Conservation (phyloP, 2,329 filamentous ascomycete species). For the Rhexocercosporidium sp. region DNA sequence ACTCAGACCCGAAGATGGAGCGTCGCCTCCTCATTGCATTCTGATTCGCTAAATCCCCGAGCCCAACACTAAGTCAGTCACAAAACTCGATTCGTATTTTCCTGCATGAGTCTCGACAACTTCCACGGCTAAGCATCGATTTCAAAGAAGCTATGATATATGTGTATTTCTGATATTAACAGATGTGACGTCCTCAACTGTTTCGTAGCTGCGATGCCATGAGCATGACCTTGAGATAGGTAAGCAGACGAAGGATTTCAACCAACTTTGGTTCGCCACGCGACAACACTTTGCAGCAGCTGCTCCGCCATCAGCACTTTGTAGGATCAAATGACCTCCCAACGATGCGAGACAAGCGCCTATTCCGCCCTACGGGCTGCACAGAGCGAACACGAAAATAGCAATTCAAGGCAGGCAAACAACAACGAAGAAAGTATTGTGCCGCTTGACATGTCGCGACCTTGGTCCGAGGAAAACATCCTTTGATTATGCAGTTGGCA, state of each 20-base stretch:
- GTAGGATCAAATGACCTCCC: slow-evolving; percentile 9
- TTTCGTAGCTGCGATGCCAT: not conserved
- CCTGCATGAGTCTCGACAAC: not conserved
- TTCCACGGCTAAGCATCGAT: not conserved
- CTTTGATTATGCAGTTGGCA: not conserved
- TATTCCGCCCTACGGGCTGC: not conserved
- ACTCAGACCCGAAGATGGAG: slow-evolving; percentile 2
- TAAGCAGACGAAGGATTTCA: not conserved
- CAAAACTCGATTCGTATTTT: not conserved
- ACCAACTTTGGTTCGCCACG: slow-evolving; percentile 8
- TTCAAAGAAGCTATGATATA: not conserved
- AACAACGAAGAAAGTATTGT: not conserved
- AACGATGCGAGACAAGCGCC: slow-evolving; percentile 4
- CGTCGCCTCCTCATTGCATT: not conserved
- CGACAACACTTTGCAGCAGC: slow-evolving; percentile 4
- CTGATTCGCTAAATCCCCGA: not conserved
- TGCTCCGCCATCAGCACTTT: not conserved
- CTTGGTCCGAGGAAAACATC: not conserved
- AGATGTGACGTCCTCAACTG: not conserved
- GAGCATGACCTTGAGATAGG: not conserved
- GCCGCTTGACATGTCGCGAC: slow-evolving; percentile 1
- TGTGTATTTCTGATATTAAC: not conserved
- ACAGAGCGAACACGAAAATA: slow-evolving; percentile 6
- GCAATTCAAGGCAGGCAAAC: not conserved
- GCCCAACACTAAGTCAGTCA: not conserved